A percentile compares a stretch with the other conserved stretches of the same genome.
These are phyloP conservation scores for Excoecaria agallocha DNA, from an alignment of 345 rosid genomes.

Conservation along the genomic window DNA sequence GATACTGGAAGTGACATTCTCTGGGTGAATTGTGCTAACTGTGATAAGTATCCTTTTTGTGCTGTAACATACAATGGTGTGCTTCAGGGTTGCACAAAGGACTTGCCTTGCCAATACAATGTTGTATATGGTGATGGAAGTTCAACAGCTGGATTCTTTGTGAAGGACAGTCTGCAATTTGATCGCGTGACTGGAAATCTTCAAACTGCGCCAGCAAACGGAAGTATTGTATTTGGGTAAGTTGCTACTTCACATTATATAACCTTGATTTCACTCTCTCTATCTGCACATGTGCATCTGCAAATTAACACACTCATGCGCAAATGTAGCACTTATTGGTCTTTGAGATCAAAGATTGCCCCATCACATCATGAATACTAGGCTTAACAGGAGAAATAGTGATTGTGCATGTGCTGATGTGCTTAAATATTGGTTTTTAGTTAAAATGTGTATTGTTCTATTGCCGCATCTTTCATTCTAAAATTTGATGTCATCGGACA, in stretches of 20 bases:
- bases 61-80: conserved; percentile 35
- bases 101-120: conserved; percentile 50
- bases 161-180: conserved; percentile 53
- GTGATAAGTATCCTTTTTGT: conserved; percentile 63
- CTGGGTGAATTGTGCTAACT: conserved; percentile 78
- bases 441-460: neutral
- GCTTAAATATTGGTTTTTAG: neutral
- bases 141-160: conserved; percentile 62
- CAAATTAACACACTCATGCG: too few relatives aligned
- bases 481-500: conserved; percentile 24
- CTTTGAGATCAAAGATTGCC: neutral
- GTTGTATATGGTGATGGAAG: conserved; percentile 81
- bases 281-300: neutral
- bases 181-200: conserved; percentile 53
- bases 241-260: conserved; percentile 14
- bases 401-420: neutral
- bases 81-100: conserved; percentile 51
- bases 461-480: conserved; percentile 4
- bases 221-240: conserved; percentile 69
- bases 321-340: neutral
- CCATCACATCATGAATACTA: neutral
- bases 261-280: neutral
- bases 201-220: conserved; percentile 42
- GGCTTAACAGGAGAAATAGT: neutral
- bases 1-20: conserved; percentile 93